Evolutionary conservation across 768 basidiomycete species (phyloP).

Genomic region (Pilatotrama ljubarskyi): DNA sequence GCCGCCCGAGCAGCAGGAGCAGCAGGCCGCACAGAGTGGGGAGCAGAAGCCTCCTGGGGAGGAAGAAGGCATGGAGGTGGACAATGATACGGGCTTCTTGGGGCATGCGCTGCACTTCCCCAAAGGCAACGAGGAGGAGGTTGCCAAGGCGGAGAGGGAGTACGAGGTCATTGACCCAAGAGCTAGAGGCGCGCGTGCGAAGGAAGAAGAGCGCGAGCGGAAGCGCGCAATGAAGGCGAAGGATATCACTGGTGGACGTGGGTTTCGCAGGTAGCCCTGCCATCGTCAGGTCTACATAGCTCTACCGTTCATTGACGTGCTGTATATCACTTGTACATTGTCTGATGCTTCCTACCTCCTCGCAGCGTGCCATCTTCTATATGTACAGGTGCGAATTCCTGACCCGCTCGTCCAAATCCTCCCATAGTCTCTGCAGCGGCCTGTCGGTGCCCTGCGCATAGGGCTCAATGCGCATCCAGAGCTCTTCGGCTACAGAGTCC

Average conservation of each 20-base stretch:
- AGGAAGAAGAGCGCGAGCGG: slow-evolving; percentile 75
- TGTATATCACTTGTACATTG: slow-evolving; percentile 4
- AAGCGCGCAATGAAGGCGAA: slow-evolving; percentile 39
- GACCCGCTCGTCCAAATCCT: slow-evolving; percentile 26
- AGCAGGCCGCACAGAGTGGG: slow-evolving; percentile 1
- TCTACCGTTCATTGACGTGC: background rate
- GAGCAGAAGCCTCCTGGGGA: slow-evolving; percentile 24
- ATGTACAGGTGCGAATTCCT: slow-evolving; percentile 23
- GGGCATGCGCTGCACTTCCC: slow-evolving; percentile 72
- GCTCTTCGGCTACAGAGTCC: slow-evolving; percentile 51
- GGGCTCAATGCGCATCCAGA: slow-evolving; percentile 55
- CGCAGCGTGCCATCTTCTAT: background rate
- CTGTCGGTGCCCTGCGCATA: slow-evolving; percentile 40
- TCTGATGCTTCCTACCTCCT: background rate
- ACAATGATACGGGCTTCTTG: slow-evolving; percentile 75
- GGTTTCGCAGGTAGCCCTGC: slow-evolving; percentile 28
- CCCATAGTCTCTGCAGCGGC: slow-evolving; percentile 57
- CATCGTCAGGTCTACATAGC: background rate
- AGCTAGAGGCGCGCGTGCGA: slow-evolving; percentile 67
- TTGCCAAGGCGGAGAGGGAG: slow-evolving; percentile 74
- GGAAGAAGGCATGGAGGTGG: slow-evolving; percentile 69
- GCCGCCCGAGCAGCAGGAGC: slow-evolving; percentile 21
- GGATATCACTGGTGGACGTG: slow-evolving; percentile 26
- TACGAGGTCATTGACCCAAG: slow-evolving; percentile 90
- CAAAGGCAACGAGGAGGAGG: slow-evolving; percentile 77